phyloP scores from a whole-genome alignment of 2,329 filamentous ascomycete genomes.

The Arachnopeziza araneosa region DNA sequence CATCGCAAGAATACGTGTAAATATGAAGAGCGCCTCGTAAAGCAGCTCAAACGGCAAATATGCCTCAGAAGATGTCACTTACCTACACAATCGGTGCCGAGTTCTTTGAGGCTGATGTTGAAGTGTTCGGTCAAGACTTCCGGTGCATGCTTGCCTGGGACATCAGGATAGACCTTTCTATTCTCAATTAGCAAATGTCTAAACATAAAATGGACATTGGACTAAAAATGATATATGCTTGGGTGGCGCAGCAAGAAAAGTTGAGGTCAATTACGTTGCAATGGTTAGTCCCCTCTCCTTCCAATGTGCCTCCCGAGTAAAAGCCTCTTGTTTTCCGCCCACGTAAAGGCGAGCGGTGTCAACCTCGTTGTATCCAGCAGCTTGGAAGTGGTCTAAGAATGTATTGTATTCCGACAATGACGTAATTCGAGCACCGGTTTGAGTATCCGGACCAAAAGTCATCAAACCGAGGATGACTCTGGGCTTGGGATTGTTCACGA shows the following conservation, averaged over 20 bases:
- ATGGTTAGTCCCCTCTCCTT: constrained; percentile 70
- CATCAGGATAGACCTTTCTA: constrained; percentile 60
- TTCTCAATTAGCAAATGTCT: neutral
- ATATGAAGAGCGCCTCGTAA: too few species aligned
- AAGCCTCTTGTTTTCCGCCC: constrained; percentile 69
- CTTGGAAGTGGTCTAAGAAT: constrained; percentile 68
- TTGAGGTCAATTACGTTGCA: constrained; percentile 47
- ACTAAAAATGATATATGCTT: neutral
- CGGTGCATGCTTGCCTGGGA: constrained; percentile 54
- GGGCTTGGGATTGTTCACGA: constrained; percentile 41
- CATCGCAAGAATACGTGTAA: too few species aligned
- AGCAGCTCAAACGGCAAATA: too few species aligned
- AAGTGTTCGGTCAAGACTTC: constrained; percentile 60
- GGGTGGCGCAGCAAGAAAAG: neutral
- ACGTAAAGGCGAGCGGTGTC: constrained; percentile 78
- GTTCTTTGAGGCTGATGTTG: constrained; percentile 62
- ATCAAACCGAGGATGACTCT: constrained; percentile 75
- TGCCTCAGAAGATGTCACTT: too few species aligned
- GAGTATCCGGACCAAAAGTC: constrained; percentile 68
- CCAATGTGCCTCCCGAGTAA: constrained; percentile 69
- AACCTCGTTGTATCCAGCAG: constrained; percentile 75
- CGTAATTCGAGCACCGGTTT: constrained; percentile 66
- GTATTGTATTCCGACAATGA: constrained; percentile 60
- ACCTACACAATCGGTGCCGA: constrained; percentile 66
- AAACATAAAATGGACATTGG: neutral